Evolutionary conservation across 2,329 filamentous ascomycete species (phyloP), one percentile per base, ranked within the genome.

Genomic region (Sporothrix humicola): DNA sequence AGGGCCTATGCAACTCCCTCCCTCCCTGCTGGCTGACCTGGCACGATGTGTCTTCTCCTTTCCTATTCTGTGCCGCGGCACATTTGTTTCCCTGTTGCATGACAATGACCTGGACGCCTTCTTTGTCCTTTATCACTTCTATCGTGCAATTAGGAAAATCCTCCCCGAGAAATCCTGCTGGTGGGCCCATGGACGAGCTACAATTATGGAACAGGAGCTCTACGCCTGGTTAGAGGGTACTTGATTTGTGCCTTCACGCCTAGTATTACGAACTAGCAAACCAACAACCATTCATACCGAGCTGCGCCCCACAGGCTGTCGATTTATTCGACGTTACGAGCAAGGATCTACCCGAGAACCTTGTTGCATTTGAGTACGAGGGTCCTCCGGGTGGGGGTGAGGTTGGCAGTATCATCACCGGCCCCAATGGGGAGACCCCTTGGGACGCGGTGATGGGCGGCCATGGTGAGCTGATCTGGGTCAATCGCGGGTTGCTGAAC

Each of bases 61-160:
- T 46, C 70, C 75, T 20, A 63, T 75, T 15, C 44, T 72, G n/a
- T 77, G 76, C 66, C 72, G 72, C 17, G 73, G 73, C n/a, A 20
- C 68, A 1, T 77, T 77, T 54, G 71, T 69, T 4, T 26, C 58
- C 10, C 52, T 74, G 72, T 46, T 76, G 17, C 65, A 72, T 46
- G 48, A 52, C 44, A 26, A 68, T 44, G 70, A 77, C 31, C 52
- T 72, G 23, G 56, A 70, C 42, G 72, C 74, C 2, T 48, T 77
- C 1, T 37, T 76, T 13, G 17, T 77, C 50, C 72, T 77, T 7
- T 77, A 76, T 26, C 72, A 77, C 56, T 77, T 76, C 50, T 77
- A 77, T 66, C 73, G 76, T 20, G 71, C 76, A 20, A 72, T 73
- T 1, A 46, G 66, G 23, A 63, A 59, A 20, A 61, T 77, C 13